Conservation (phyloP, 306 rosid genomes). For the Phaseolus lunatus region DNA sequence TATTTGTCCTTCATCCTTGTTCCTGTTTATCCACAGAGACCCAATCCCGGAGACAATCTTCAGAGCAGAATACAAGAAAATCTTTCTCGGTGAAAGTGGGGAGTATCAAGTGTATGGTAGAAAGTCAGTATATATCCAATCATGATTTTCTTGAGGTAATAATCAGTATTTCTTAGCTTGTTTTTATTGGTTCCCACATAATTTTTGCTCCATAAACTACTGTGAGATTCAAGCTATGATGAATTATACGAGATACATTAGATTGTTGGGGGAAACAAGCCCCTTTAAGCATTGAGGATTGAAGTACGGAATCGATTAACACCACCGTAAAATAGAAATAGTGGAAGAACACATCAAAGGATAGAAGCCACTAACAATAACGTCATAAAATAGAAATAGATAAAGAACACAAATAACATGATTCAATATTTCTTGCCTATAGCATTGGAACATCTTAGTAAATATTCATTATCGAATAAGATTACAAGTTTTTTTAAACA, state of each 20-base stretch:
- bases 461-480: not conserved
- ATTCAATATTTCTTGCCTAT: too few relatives aligned
- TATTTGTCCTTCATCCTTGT: constrained; percentile 10
- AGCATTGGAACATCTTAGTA: too few relatives aligned
- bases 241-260: too few relatives aligned
- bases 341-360: too few relatives aligned
- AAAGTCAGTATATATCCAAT: constrained; percentile 79
- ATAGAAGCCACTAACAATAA: too few relatives aligned
- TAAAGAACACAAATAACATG: too few relatives aligned
- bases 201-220: constrained; percentile 24
- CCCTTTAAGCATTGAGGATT: too few relatives aligned
- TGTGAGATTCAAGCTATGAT: constrained; percentile 16
- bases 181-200: constrained; percentile 24
- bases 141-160: constrained; percentile 91
- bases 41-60: constrained; percentile 40
- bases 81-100: constrained; percentile 69
- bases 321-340: too few relatives aligned
- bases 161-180: constrained; percentile 25
- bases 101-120: constrained; percentile 68
- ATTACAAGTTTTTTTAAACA: too few relatives aligned
- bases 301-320: too few relatives aligned
- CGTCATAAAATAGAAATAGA: too few relatives aligned
- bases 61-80: constrained; percentile 47
- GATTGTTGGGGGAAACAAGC: too few relatives aligned
- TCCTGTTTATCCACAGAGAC: constrained; percentile 55